Evolutionary conservation across 1,139 yeast species (phyloP).

Genomic region (Yamadazyma sp.): DNA sequence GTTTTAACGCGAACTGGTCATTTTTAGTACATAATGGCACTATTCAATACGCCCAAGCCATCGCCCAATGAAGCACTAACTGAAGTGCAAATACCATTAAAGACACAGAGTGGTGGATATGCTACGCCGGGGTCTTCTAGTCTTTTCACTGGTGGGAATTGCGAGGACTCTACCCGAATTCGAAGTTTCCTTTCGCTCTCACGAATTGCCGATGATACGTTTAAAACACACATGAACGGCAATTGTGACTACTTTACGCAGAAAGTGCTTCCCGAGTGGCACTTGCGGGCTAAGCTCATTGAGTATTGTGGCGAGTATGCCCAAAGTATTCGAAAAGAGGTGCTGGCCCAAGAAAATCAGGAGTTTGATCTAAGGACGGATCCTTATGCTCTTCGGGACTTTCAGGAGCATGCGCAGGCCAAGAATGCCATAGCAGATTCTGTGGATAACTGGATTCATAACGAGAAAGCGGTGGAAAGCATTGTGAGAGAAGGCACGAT

Average conservation of each 20-base stretch:
- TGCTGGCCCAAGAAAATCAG: conserved; percentile 7
- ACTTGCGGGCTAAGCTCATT: conserved; percentile 28
- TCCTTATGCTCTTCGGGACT: conserved; percentile 38
- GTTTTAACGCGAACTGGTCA: neutral
- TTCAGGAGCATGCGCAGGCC: conserved; percentile 21
- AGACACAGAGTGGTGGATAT: neutral
- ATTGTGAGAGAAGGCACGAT: conserved; percentile 37
- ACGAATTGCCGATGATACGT: conserved; percentile 39
- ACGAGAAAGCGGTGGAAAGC: conserved; percentile 34
- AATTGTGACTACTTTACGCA: conserved; percentile 32
- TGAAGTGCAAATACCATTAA: neutral
- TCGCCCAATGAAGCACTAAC: neutral
- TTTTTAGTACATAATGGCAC: neutral
- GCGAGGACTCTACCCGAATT: conserved; percentile 34
- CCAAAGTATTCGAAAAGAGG: conserved; percentile 15
- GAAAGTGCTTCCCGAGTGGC: conserved; percentile 41
- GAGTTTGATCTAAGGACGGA: conserved; percentile 36
- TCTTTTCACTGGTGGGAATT: conserved; percentile 30
- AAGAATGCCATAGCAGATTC: conserved; percentile 27
- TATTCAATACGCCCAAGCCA: neutral
- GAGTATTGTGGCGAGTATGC: conserved; percentile 33
- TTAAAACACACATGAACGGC: conserved; percentile 36
- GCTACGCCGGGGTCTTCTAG: neutral
- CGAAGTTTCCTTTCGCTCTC: conserved; percentile 41
- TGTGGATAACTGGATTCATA: conserved; percentile 38